Evolutionary conservation across 202 grass and related monocot species (phyloP).

Genomic region (Eragrostis tef): DNA sequence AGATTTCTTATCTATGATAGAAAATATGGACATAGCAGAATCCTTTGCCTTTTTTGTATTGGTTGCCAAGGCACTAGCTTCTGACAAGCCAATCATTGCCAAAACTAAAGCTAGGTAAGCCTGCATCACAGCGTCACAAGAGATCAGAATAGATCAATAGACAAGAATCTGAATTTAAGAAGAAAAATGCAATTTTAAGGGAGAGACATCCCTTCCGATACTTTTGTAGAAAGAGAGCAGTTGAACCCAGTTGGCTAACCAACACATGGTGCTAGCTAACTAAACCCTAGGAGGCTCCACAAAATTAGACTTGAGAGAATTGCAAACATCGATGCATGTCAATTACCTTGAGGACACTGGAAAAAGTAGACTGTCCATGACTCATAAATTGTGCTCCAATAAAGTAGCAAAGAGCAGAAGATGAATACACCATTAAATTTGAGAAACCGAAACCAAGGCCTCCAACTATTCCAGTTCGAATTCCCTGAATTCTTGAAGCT

Average conservation of each 20-base stretch:
- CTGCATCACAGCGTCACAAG: neutral
- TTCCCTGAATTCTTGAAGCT: neutral
- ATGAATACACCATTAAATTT: neutral
- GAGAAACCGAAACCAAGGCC: neutral
- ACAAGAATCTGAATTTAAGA: neutral
- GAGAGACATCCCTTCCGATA: neutral
- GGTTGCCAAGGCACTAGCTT: neutral
- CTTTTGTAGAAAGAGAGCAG: neutral
- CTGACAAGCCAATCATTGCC: neutral
- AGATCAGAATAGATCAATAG: too few species aligned
- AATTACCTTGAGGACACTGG: neutral
- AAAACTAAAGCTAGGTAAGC: conserved; percentile 4
- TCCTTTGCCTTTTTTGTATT: neutral
- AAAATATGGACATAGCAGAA: neutral
- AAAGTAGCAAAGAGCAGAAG: neutral
- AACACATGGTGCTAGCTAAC: neutral
- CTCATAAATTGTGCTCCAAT: neutral
- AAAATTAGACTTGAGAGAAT: neutral
- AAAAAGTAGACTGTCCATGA: neutral
- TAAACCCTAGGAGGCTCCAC: neutral
- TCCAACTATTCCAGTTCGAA: neutral
- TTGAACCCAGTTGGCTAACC: too few species aligned
- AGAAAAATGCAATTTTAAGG: neutral
- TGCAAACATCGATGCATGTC: neutral
- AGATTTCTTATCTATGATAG: conserved; percentile 1